A percentile compares a stretch with the other conserved stretches of the same genome.
Evolutionary conservation across 805 yeast genomes (phyloP).

Genomic region (Maudiozyma serrabonitensis): DNA sequence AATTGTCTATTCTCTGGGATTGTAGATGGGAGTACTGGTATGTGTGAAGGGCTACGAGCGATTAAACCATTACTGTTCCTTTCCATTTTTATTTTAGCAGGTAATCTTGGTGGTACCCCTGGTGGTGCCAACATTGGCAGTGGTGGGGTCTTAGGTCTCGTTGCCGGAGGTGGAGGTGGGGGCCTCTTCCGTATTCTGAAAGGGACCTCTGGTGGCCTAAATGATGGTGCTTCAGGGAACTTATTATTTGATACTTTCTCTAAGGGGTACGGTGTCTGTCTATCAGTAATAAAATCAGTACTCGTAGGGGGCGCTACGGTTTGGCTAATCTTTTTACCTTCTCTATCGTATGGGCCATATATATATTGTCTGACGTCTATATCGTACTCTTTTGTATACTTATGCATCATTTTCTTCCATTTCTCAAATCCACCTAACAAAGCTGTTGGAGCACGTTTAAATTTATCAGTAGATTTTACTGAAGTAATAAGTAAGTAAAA

Average conservation of each 20-base stretch:
- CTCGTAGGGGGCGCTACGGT: background rate
- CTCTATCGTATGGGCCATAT: slow-evolving; percentile 6
- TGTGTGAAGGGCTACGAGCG: slow-evolving; percentile 10
- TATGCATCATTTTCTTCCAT: slow-evolving; percentile 32
- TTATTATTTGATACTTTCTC: background rate
- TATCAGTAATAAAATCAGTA: background rate
- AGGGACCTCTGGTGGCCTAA: slow-evolving; percentile 22
- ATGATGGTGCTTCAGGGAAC: slow-evolving; percentile 8
- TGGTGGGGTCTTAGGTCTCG: slow-evolving; percentile 2
- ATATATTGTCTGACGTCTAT: slow-evolving; percentile 19
- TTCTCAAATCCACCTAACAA: slow-evolving; percentile 39
- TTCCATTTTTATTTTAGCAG: slow-evolving; percentile 2
- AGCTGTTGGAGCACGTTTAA: slow-evolving; percentile 21
- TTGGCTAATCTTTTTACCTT: background rate
- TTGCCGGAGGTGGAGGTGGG: slow-evolving; percentile 25
- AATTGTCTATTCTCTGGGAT: background rate
- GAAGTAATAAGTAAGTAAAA: slow-evolving; percentile 22
- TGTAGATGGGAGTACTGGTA: slow-evolving; percentile 7
- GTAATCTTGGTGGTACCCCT: slow-evolving; percentile 1
- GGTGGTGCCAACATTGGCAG: background rate
- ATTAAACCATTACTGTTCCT: background rate
- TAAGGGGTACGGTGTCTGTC: background rate
- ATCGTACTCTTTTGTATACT: slow-evolving; percentile 17
- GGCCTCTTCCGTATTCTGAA: slow-evolving; percentile 17
- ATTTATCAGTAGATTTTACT: slow-evolving; percentile 2